These are phyloP conservation scores for Calonectria multiphialidica DNA, from an alignment of 2,329 filamentous ascomycete genomes.

Conservation along the genomic window DNA sequence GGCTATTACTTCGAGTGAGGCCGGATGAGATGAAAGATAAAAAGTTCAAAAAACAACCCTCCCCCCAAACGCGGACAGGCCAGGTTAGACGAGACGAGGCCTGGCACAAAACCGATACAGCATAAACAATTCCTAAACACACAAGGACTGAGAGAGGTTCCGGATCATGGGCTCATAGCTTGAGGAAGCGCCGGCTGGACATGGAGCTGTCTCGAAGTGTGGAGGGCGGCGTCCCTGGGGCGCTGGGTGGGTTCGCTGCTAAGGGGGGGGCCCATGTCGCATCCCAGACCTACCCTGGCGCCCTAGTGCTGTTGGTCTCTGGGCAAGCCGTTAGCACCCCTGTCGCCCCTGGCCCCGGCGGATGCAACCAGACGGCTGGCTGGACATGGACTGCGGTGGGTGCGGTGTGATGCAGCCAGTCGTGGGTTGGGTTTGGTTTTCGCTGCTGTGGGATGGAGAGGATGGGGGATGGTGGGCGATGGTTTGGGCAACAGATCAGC, in stretches of 20 bases:
- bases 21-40: slow-evolving; percentile 12
- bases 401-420: slow-evolving; percentile 38
- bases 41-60: slow-evolving; percentile 2
- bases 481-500: slow-evolving; percentile 1
- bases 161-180: slow-evolving; percentile 35
- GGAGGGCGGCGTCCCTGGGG: slow-evolving; percentile 36
- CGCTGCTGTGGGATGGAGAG: slow-evolving; percentile 15
- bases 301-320: slow-evolving; percentile 35
- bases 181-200: slow-evolving; percentile 46
- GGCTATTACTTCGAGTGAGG: background rate
- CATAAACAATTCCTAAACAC: slow-evolving; percentile 34
- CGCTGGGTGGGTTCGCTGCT: slow-evolving; percentile 37
- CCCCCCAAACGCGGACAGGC: slow-evolving; percentile 14
- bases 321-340: slow-evolving; percentile 21
- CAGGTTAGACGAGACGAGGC: slow-evolving; percentile 8
- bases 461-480: slow-evolving; percentile 11
- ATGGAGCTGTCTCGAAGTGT: slow-evolving; percentile 48
- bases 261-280: slow-evolving; percentile 38
- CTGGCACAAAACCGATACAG: slow-evolving; percentile 29
- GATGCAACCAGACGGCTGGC: slow-evolving; percentile 30
- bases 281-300: slow-evolving; percentile 32
- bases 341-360: slow-evolving; percentile 20
- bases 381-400: slow-evolving; percentile 40
- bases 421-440: slow-evolving; percentile 17
- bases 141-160: slow-evolving; percentile 40